These are phyloP conservation scores for Kazachstania viticola DNA, from an alignment of 805 yeast genomes.

Conservation along the genomic window DNA sequence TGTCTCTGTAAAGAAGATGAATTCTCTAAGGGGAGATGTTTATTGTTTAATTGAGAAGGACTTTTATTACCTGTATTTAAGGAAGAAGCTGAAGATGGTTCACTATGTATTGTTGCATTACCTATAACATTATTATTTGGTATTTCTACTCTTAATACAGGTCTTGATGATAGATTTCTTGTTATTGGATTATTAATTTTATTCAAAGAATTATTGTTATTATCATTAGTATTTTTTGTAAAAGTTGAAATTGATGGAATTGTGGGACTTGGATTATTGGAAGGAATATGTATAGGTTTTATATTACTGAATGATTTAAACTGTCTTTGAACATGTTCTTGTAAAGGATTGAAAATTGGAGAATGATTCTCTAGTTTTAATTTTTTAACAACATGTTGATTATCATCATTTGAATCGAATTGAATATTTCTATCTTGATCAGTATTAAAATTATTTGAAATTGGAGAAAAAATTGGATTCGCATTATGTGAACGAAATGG, in stretches of 20 bases:
- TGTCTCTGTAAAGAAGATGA: no score
- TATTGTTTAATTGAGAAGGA: no score
- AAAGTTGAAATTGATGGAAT: background rate
- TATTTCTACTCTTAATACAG: conserved; percentile 54
- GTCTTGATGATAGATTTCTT: conserved; percentile 28
- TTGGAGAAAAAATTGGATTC: background rate
- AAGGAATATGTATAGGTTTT: background rate
- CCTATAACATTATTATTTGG: conserved; percentile 34
- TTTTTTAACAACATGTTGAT: conserved; percentile 1
- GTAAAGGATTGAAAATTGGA: conserved; percentile 15
- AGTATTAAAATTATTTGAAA: background rate
- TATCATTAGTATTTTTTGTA: background rate
- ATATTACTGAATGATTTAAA: conserved; percentile 16
- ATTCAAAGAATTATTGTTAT: background rate
- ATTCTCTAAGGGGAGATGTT: no score
- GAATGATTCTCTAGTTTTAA: background rate
- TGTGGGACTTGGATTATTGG: background rate
- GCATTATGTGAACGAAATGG: background rate
- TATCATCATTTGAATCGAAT: background rate
- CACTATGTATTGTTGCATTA: conserved; percentile 20
- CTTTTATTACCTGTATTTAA: no score
- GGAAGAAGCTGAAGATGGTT: conserved; percentile 27
- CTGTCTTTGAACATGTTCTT: conserved; percentile 19
- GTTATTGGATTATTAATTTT: background rate
- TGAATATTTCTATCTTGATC: no score